A percentile compares a stretch with the other conserved stretches of the same genome.
These are phyloP conservation scores for Hericium rajendrae DNA, from an alignment of 768 basidiomycete species.

Conservation along the genomic window DNA sequence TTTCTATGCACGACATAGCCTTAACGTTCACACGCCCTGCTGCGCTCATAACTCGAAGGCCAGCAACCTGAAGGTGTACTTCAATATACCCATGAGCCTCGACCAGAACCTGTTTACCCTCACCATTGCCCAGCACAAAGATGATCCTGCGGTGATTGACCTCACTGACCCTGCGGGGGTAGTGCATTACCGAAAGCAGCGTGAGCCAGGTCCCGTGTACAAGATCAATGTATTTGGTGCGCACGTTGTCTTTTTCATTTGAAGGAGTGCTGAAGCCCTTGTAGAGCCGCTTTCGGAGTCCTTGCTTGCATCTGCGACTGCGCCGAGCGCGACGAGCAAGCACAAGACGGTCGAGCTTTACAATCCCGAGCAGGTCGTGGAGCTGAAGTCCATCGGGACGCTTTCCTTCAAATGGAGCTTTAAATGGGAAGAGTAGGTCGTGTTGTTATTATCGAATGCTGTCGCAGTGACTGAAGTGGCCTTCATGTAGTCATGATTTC, in stretches of 20 bases:
- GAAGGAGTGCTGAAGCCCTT: not conserved
- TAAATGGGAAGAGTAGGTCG: slow-evolving; percentile 71
- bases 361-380: slow-evolving; percentile 63
- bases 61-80: too few species aligned
- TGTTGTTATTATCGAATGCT: not conserved
- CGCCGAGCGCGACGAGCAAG: slow-evolving; percentile 58
- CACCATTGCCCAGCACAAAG: slow-evolving; percentile 46
- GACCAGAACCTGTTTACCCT: slow-evolving; percentile 85
- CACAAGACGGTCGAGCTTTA: slow-evolving; percentile 64
- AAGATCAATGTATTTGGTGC: slow-evolving; percentile 60
- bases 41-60: too few species aligned
- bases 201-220: slow-evolving; percentile 45
- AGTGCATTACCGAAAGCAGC: slow-evolving; percentile 65
- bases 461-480: not conserved
- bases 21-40: too few species aligned
- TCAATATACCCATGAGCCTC: slow-evolving; percentile 48
- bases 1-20: too few species aligned
- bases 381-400: slow-evolving; percentile 66
- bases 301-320: slow-evolving; percentile 57
- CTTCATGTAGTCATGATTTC: slow-evolving; percentile 53
- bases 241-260: not conserved
- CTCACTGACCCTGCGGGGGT: slow-evolving; percentile 56
- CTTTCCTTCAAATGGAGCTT: slow-evolving; percentile 71
- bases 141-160: slow-evolving; percentile 55
- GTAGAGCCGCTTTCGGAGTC: slow-evolving; percentile 67